A percentile compares a stretch with the other conserved stretches of the same genome.
These are phyloP conservation scores for Cordyceps javanica DNA, from an alignment of 2,329 filamentous ascomycete genomes.

Conservation along the genomic window DNA sequence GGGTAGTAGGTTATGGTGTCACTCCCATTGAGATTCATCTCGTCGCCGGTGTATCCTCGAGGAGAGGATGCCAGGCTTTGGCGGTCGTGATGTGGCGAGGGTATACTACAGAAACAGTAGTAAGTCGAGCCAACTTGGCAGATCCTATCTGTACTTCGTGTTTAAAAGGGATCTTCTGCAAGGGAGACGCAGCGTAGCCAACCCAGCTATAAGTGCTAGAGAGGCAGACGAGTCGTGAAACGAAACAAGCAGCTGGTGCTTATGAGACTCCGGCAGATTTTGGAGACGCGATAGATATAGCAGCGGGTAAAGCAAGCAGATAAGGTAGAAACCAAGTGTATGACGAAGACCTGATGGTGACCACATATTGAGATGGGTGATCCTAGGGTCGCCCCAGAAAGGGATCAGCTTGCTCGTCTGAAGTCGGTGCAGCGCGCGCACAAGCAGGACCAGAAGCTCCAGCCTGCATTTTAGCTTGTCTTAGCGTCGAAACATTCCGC, in stretches of 20 bases:
- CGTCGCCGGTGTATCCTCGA: background rate
- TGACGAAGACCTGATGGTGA: background rate
- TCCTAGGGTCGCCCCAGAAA: background rate
- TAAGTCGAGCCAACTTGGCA: background rate
- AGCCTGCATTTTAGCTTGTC: background rate
- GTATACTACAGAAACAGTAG: background rate
- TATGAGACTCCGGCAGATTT: background rate
- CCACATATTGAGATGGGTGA: background rate
- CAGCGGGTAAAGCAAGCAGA: background rate
- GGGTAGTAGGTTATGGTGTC: conserved; percentile 39
- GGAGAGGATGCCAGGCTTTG: background rate
- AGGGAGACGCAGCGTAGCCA: conserved; percentile 3
- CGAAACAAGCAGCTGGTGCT: background rate
- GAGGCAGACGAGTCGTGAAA: background rate
- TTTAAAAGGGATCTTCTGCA: background rate
- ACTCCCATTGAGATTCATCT: conserved; percentile 37
- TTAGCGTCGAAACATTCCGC: background rate
- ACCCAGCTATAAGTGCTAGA: background rate
- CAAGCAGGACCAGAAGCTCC: background rate
- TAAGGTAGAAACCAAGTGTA: background rate
- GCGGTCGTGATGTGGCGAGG: background rate
- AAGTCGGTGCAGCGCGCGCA: background rate
- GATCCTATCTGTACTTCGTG: background rate
- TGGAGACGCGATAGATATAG: background rate
- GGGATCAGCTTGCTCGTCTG: background rate